Conservation (phyloP, 345 rosid species). For the Capsella bursapastoris region DNA sequence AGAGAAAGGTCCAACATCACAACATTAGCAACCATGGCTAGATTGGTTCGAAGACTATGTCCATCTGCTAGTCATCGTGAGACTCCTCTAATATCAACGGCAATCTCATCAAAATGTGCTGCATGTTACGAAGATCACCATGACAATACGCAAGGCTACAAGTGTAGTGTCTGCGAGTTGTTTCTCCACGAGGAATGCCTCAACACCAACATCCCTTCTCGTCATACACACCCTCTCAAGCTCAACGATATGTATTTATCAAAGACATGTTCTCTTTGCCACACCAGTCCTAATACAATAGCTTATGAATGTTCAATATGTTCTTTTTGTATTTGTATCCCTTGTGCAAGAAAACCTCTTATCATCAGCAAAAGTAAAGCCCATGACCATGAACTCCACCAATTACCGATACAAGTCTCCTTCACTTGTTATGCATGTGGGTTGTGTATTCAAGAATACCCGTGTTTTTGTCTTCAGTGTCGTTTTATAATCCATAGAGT, state of each 20-base stretch:
- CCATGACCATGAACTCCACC: conserved; percentile 23
- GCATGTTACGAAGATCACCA: not conserved
- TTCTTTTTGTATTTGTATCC: not conserved
- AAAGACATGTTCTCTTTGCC: not conserved
- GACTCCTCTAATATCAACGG: not conserved
- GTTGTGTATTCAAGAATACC: not conserved
- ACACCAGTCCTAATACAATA: not conserved
- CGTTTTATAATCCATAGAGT: not conserved
- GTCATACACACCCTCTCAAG: conserved; percentile 25
- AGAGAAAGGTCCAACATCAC: not conserved
- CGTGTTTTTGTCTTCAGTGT: not conserved
- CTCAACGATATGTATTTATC: not conserved
- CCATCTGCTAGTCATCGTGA: not conserved
- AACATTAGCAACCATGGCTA: not conserved
- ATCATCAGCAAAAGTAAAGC: not conserved
- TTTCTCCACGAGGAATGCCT: conserved; percentile 22
- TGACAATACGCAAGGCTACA: conserved; percentile 5
- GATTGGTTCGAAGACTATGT: not conserved
- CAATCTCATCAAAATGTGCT: not conserved
- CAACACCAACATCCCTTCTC: not conserved
- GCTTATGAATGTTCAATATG: not conserved
- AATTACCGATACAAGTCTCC: not conserved
- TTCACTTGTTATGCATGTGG: conserved; percentile 6
- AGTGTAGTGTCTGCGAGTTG: not conserved
- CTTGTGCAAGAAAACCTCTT: conserved; percentile 23